Evolutionary conservation across 805 yeast species (phyloP), one percentile per base, ranked within the genome.

Genomic region (Kluyveromyces starmeri): DNA sequence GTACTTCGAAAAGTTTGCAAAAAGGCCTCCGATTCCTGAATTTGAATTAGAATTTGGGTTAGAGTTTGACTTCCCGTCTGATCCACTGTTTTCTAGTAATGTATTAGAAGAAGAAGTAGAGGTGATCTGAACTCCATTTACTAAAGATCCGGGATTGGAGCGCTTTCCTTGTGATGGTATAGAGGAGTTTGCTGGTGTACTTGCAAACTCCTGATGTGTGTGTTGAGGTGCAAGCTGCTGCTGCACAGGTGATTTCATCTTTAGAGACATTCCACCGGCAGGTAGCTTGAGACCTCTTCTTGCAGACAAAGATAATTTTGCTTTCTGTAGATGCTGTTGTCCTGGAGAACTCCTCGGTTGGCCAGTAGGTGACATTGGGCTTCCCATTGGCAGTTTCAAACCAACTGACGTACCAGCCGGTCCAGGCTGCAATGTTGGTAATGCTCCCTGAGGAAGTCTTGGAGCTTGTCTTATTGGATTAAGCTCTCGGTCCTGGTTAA

Each of bases 1-100:
- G 53, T 84, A 89, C 50, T 84, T 81, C 16, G 94, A 74, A 55
- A 83, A 92, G 52, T 79, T 77, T 8, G 88, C 81, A 62, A 92
- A 88, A 34, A 81, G 58, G 10, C 86, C 86, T 7, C 43, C 45
- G 10, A 50, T 46, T 12, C 30, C 38, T 7, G 35, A 33, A 22
- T 23, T 36, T 7, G 41, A 17, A 28, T 38, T 37, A 11, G 38
- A 32, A 30, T 29, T 42, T n/a, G 26, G 26, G 20, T 40, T 38
- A 22, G 37, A 36, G 13, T 28, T 27, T 19, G 37, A 40, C 9
- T 36, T 39, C 20, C 55, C 58, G 3, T 46, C 39, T 4, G 58
- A 51, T 12, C 54, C 59, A 24, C 43, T 51, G 3, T 56, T 47
- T 27, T 53, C 59, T 18, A 42, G 44, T 22, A 43, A 54, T 13